Percentiles rank a stretch among this genome's conserved stretches.
These are phyloP conservation scores for Pyronema omphalodes DNA, from an alignment of 495 filamentous ascomycete genomes.

Conservation along the genomic window DNA sequence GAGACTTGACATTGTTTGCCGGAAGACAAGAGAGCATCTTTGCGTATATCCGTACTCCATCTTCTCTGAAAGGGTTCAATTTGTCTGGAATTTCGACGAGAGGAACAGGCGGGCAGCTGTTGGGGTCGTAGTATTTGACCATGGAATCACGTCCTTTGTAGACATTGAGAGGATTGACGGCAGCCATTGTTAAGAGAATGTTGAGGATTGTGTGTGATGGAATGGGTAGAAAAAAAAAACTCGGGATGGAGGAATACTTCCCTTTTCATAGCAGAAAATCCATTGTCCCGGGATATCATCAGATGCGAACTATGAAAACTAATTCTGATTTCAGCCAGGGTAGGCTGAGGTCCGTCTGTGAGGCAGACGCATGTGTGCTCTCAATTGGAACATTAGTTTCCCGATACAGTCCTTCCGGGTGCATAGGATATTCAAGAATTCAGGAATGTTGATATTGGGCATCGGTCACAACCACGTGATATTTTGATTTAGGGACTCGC, in stretches of 20 bases:
- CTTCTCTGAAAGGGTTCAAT: conserved; percentile 36
- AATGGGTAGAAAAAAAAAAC: not conserved
- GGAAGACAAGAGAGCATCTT: conserved; percentile 47
- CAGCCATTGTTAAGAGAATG: conserved; percentile 21
- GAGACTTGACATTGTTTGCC: conserved; percentile 44
- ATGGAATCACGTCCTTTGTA: conserved; percentile 37
- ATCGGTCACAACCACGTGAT: too few relatives aligned
- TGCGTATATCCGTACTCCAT: conserved; percentile 44
- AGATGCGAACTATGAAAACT: too few relatives aligned
- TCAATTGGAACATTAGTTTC: too few relatives aligned
- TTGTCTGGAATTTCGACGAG: conserved; percentile 39
- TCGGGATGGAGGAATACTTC: not conserved
- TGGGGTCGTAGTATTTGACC: conserved; percentile 40
- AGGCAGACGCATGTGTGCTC: too few relatives aligned
- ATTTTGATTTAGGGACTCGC: too few relatives aligned
- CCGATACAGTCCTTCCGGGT: too few relatives aligned
- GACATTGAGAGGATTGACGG: conserved; percentile 33
- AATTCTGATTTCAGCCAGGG: too few relatives aligned
- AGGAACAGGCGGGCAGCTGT: conserved; percentile 36
- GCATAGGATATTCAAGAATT: too few relatives aligned
- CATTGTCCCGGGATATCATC: not conserved
- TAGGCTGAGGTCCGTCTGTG: too few relatives aligned
- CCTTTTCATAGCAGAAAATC: not conserved
- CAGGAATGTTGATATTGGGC: too few relatives aligned
- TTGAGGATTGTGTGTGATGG: not conserved